These are phyloP conservation scores for Schwanniomyces yamadae DNA, from an alignment of 805 yeast species.

Conservation along the genomic window DNA sequence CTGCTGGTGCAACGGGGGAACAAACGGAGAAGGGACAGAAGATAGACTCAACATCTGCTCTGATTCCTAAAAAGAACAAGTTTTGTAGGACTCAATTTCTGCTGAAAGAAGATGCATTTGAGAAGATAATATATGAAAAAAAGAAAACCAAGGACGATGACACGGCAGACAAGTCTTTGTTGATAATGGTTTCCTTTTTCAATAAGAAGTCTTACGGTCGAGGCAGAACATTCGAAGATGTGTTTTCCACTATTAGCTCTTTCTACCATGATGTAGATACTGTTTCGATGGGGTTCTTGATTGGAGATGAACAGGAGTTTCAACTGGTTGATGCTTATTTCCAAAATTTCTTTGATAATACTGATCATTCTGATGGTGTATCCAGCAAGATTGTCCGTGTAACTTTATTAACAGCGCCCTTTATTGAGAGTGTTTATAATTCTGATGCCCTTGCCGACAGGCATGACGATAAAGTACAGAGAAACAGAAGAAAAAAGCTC, in stretches of 20 bases:
- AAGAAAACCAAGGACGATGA: conserved; percentile 1
- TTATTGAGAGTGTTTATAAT: conserved; percentile 24
- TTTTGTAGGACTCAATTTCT: too few relatives aligned
- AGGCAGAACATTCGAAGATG: conserved; percentile 29
- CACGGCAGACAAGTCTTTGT: conserved; percentile 4
- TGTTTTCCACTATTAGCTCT: conserved; percentile 25
- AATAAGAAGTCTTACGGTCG: conserved; percentile 35
- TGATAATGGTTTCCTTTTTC: conserved; percentile 27
- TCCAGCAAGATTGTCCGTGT: conserved; percentile 15
- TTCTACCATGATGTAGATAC: conserved; percentile 22
- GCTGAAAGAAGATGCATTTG: too few relatives aligned
- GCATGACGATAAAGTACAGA: conserved; percentile 29
- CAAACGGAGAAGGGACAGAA: too few relatives aligned
- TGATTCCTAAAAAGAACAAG: too few relatives aligned
- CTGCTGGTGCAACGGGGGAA: too few relatives aligned
- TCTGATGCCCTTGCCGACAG: conserved; percentile 19
- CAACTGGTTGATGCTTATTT: conserved; percentile 17
- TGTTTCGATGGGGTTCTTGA: conserved; percentile 28
- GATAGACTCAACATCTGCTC: too few relatives aligned
- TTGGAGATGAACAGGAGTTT: conserved; percentile 30
- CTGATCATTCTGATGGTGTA: neutral
- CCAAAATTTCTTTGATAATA: conserved; percentile 8
- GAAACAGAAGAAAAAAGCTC: conserved; percentile 33
- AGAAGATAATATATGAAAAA: conserved; percentile 7
- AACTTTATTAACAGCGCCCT: conserved; percentile 33